Evolutionary conservation across 192 early-diverging fungal genomes (phyloP), one percentile per base, ranked within the genome.

Genomic region (Coemansia sp.): DNA sequence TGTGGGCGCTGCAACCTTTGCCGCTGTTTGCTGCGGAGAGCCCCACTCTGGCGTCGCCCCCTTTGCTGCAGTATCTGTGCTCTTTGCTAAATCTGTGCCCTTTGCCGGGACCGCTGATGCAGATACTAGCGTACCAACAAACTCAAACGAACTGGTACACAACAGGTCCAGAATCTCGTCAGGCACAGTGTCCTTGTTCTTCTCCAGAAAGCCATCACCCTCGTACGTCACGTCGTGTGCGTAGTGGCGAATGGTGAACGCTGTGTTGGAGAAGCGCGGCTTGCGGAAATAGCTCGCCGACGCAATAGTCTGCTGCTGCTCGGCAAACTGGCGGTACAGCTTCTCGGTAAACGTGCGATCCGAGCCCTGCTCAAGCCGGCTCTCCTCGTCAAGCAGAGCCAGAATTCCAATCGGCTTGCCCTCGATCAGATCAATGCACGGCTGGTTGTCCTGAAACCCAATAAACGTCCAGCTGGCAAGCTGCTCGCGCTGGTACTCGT

Each of bases 391-490:
- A 49, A 99, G 83, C 53, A 98, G 82, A 10, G 93, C 86, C 37
- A 99, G 83, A 48, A 99, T 94, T 54, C 97, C 96, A 2, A 98
- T 64, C 1, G 71, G 84, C 71, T 93, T 93, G 76, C 89, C 91
- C 75, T 99, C 97, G 66, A 99, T 99, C 77, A 99, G 86, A 62
- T 99, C 96, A 53, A 98, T 98, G 84, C 95, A 97, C 8, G 93
- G 93, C 78, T 97, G 93, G 73, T 98, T 98, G 72, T 99, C 97
- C 63, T 91, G 93, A 75, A 99, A 99, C 58, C 96, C 95, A 62
- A 99, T 96, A 62, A 96, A 96, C 12, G 89, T 93, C 97, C 97
- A 99, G 65, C 90, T 86, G 19, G 32, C 21, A 63, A 99, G 93
- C 75, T 96, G 80, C 69, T 99, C 97, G 38, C 89, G 87, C 58